Evolutionary conservation across 2,329 filamentous ascomycete species (phyloP).

Genomic region (Tolypocladium ovalisporum): DNA sequence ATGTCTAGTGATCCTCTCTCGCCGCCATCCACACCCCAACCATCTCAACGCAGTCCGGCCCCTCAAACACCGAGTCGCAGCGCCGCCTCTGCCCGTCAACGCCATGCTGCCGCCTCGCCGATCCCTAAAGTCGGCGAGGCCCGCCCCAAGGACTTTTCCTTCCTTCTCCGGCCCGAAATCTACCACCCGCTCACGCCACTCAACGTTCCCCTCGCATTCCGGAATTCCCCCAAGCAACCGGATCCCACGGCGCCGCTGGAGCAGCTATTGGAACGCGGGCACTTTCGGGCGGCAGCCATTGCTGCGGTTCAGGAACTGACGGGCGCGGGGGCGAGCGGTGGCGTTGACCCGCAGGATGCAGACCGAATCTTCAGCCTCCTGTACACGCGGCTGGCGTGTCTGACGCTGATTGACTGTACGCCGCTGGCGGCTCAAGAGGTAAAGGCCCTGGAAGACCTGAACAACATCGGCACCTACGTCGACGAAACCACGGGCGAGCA

Average conservation of each 20-base stretch:
- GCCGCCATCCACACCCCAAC: slow-evolving; percentile 4
- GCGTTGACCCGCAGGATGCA: slow-evolving; percentile 43
- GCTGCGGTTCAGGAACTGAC: slow-evolving; percentile 52
- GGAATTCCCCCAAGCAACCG: slow-evolving; percentile 55
- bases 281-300: slow-evolving; percentile 72
- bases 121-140: slow-evolving; percentile 8
- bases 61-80: background rate
- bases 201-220: slow-evolving; percentile 53
- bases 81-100: slow-evolving; percentile 7
- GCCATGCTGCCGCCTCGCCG: slow-evolving; percentile 16
- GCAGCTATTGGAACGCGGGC: slow-evolving; percentile 57
- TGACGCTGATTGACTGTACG: slow-evolving; percentile 67
- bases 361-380: slow-evolving; percentile 63
- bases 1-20: slow-evolving; percentile 1
- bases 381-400: slow-evolving; percentile 70
- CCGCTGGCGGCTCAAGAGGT: slow-evolving; percentile 58
- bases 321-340: slow-evolving; percentile 30
- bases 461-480: slow-evolving; percentile 42
- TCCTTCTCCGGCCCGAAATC: slow-evolving; percentile 67
- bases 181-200: slow-evolving; percentile 70
- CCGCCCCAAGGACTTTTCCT: slow-evolving; percentile 59
- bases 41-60: slow-evolving; percentile 1
- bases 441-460: slow-evolving; percentile 52
- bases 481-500: slow-evolving; percentile 44
- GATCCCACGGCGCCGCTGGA: slow-evolving; percentile 52